These are phyloP conservation scores for Priceomyces fermenticarens DNA, from an alignment of 805 yeast genomes.

Conservation along the genomic window DNA sequence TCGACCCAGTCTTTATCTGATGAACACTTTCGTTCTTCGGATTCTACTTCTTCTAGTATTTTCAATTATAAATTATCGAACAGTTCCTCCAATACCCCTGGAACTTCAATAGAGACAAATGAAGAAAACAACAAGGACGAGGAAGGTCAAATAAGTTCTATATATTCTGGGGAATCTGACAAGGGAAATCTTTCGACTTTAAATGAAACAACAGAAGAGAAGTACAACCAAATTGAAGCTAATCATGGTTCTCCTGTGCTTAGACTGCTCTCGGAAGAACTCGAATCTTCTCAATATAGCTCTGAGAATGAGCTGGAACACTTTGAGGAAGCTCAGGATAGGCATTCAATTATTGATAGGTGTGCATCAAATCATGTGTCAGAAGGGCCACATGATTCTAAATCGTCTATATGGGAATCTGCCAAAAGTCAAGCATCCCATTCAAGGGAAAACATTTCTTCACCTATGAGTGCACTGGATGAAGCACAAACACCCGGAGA, in stretches of 20 bases:
- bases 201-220: constrained; percentile 5
- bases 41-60: constrained; percentile 19
- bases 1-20: constrained; percentile 2
- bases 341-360: too few species aligned
- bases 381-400: too few species aligned
- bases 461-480: too few species aligned
- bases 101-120: constrained; percentile 23
- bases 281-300: neutral
- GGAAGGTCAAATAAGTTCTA: neutral
- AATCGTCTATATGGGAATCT: too few species aligned
- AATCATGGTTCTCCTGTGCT: neutral
- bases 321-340: neutral
- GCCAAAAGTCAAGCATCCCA: too few species aligned
- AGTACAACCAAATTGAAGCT: neutral
- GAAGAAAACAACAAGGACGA: constrained; percentile 1
- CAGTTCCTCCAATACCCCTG: constrained; percentile 28
- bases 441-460: too few species aligned
- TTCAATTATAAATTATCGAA: constrained; percentile 21
- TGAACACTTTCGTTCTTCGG: constrained; percentile 7
- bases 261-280: neutral
- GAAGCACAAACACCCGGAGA: too few species aligned
- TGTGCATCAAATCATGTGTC: too few species aligned
- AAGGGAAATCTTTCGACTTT: constrained; percentile 4
- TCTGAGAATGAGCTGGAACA: constrained; percentile 1
- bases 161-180: neutral